Evolutionary conservation across 306 rosid genomes (phyloP).

Genomic region (Sphenostylis stenocarpa): DNA sequence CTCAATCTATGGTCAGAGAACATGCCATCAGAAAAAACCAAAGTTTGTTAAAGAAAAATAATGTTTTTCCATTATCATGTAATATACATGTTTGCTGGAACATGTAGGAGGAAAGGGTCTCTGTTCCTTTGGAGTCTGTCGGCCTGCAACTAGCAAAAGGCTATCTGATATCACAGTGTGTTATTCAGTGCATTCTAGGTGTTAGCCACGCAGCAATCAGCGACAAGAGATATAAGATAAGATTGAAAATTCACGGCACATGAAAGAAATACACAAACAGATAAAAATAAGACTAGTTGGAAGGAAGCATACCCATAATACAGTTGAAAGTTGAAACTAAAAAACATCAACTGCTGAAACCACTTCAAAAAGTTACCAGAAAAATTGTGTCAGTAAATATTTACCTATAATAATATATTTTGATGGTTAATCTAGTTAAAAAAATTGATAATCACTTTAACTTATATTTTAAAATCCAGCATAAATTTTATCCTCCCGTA

Average conservation of each 20-base stretch:
- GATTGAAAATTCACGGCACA: conserved; percentile 10
- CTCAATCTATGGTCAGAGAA: not conserved
- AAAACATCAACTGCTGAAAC: not conserved
- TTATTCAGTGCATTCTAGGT: conserved; percentile 12
- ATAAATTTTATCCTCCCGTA: too few relatives aligned
- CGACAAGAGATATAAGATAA: not conserved
- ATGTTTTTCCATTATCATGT: not conserved
- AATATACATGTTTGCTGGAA: conserved; percentile 15
- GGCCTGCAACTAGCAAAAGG: conserved; percentile 30
- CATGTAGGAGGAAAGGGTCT: not conserved
- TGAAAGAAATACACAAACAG: not conserved
- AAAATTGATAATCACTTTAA: too few relatives aligned
- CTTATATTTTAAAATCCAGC: too few relatives aligned
- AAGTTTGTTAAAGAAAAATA: not conserved
- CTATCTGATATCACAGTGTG: not conserved
- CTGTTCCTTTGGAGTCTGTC: conserved; percentile 35
- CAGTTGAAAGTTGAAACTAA: conserved; percentile 20
- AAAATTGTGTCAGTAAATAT: too few relatives aligned
- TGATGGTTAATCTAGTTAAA: too few relatives aligned
- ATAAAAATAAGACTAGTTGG: not conserved
- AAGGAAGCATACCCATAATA: not conserved
- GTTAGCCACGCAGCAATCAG: not conserved
- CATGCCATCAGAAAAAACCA: conserved; percentile 11
- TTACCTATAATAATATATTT: too few relatives aligned
- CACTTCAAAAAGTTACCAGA: too few relatives aligned